Percentiles rank a stretch among this genome's conserved stretches.
Evolutionary conservation across 78 protist genomes (phyloP).

Genomic region (Planoprotostelium fungivorum): DNA sequence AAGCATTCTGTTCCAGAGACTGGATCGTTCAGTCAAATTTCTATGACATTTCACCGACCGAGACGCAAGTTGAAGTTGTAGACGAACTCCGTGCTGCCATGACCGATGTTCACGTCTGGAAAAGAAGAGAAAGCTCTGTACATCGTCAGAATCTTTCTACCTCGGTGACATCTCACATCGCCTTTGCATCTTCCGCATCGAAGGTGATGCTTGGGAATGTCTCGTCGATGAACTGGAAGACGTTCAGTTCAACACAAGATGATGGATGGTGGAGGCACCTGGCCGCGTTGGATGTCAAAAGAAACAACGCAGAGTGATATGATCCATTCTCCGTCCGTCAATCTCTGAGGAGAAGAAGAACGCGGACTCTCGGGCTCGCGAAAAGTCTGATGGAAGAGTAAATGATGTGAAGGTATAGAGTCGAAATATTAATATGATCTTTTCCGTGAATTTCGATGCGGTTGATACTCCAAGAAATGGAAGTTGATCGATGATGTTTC

Average conservation of each 20-base stretch:
- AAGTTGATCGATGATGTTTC: too few relatives aligned
- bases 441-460: too few relatives aligned
- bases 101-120: neutral
- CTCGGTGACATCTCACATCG: neutral
- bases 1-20: neutral
- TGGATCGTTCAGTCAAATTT: neutral
- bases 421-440: too few relatives aligned
- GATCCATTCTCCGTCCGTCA: neutral
- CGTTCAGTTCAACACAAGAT: neutral
- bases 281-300: neutral
- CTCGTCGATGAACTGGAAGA: neutral
- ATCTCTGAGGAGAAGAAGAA: too few relatives aligned
- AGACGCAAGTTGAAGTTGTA: neutral
- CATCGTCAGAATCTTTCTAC: neutral
- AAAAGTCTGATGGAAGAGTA: too few relatives aligned
- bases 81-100: neutral
- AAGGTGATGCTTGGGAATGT: neutral
- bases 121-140: neutral
- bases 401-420: too few relatives aligned
- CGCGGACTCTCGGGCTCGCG: too few relatives aligned
- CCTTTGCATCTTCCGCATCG: neutral
- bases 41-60: neutral
- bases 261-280: neutral
- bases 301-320: neutral
- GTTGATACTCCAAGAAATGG: too few relatives aligned